Conservation (phyloP, 371 early-diverging fungal species). For the Mortierella sp. region DNA sequence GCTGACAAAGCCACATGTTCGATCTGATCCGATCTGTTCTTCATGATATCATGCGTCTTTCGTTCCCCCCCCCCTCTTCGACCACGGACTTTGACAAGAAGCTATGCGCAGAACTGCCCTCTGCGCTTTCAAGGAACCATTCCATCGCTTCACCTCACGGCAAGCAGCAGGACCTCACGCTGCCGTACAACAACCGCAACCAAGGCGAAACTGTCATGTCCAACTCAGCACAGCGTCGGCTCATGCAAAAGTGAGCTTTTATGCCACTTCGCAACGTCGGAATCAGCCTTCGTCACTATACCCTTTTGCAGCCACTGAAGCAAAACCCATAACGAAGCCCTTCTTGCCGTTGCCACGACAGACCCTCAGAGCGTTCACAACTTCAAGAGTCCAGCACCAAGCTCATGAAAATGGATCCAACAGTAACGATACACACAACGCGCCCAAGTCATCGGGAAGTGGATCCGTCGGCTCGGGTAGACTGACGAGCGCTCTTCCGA, state of each 20-base stretch:
- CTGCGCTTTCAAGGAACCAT: neutral
- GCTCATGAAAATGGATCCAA: neutral
- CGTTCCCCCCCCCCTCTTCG: neutral
- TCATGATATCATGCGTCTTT: too few species aligned
- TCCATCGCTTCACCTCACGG: neutral
- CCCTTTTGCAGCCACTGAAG: neutral
- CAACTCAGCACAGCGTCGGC: too few species aligned
- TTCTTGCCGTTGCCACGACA: neutral
- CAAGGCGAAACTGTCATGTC: neutral
- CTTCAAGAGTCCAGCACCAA: neutral
- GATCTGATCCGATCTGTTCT: too few species aligned
- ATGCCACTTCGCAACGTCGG: neutral
- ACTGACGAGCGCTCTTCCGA: slow-evolving; percentile 39
- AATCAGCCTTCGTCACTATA: neutral
- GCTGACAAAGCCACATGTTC: neutral
- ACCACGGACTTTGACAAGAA: too few species aligned
- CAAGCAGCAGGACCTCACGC: neutral
- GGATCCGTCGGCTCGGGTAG: slow-evolving; percentile 15
- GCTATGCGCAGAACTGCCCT: slow-evolving; percentile 9
- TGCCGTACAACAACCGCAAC: neutral
- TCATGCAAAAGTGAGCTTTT: slow-evolving; percentile 2
- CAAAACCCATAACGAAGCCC: neutral
- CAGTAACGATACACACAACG: neutral
- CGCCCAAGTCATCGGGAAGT: neutral
- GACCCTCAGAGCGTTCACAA: neutral